These are phyloP conservation scores for Phytophthora gonapodyides DNA, from an alignment of 352 stramenopile species.

Conservation along the genomic window DNA sequence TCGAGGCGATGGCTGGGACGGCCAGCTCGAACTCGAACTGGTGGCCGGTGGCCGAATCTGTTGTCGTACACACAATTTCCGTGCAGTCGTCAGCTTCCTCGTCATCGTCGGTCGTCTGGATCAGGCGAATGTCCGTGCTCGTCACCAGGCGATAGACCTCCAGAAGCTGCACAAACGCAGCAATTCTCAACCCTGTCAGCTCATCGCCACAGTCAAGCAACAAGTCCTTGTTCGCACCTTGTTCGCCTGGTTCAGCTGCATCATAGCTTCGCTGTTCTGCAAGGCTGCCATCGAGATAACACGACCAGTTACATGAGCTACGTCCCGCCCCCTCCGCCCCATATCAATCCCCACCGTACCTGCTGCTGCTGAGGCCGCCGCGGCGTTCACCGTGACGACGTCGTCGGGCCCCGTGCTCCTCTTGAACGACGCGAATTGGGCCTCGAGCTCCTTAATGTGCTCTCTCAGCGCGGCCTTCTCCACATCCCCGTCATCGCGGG, in stretches of 20 bases:
- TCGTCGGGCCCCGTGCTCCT: constrained; percentile 44
- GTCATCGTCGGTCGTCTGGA: constrained; percentile 62
- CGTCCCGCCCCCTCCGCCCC: background rate
- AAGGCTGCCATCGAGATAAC: constrained; percentile 21
- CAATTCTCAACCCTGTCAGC: background rate
- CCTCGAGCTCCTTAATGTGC: constrained; percentile 60
- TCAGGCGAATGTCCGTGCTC: constrained; percentile 77
- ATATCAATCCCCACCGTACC: constrained; percentile 13
- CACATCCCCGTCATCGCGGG: constrained; percentile 29
- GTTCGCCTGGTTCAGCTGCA: constrained; percentile 70
- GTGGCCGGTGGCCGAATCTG: constrained; percentile 67
- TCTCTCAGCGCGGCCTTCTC: constrained; percentile 48
- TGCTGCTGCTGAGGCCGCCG: constrained; percentile 30
- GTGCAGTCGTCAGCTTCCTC: constrained; percentile 56
- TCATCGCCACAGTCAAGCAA: background rate
- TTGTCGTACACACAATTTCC: constrained; percentile 69
- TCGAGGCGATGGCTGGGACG: constrained; percentile 59
- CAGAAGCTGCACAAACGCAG: constrained; percentile 54
- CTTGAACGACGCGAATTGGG: constrained; percentile 56
- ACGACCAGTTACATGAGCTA: background rate
- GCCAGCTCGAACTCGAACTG: constrained; percentile 80
- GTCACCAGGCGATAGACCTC: constrained; percentile 80
- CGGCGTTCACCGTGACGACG: constrained; percentile 43
- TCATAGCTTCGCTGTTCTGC: constrained; percentile 47
- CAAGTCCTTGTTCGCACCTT: constrained; percentile 45